Conservation (phyloP, 2,329 filamentous ascomycete genomes). For the Tolypocladium sp. region DNA sequence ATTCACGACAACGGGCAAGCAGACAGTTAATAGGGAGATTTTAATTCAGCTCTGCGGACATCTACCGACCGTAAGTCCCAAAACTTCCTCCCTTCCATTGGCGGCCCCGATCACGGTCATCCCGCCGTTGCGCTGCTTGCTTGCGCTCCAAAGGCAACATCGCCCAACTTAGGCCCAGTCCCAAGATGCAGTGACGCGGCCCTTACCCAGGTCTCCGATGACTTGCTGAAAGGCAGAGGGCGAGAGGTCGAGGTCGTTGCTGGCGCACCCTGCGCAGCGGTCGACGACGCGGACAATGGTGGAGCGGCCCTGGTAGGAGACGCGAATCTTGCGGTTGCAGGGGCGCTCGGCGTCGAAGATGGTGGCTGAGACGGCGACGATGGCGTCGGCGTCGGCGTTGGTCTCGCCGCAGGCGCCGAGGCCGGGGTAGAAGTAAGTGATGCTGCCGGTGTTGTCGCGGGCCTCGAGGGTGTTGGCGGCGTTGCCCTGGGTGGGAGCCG, state of each 20-base stretch:
- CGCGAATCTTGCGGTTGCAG: constrained; percentile 58
- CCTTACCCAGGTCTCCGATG: constrained; percentile 20
- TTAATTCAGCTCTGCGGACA: too few relatives aligned
- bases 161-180: constrained; percentile 11
- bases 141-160: too few relatives aligned
- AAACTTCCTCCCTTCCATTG: too few relatives aligned
- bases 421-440: constrained; percentile 50
- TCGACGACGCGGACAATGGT: constrained; percentile 60
- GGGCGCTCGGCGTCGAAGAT: constrained; percentile 52
- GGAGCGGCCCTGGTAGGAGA: constrained; percentile 35
- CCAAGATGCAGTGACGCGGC: constrained; percentile 15
- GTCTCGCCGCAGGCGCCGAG: constrained; percentile 62
- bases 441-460: constrained; percentile 1
- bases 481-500: not conserved
- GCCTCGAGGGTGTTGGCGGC: not conserved
- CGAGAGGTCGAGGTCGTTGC: constrained; percentile 39
- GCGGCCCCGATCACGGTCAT: too few relatives aligned
- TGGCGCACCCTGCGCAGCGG: constrained; percentile 44
- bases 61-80: too few relatives aligned
- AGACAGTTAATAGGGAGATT: too few relatives aligned
- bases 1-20: too few relatives aligned
- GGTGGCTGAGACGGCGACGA: constrained; percentile 59
- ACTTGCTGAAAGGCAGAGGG: constrained; percentile 35
- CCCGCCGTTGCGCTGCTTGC: too few relatives aligned
- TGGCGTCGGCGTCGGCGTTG: constrained; percentile 42